These are phyloP conservation scores for Angophora floribunda DNA, from an alignment of 345 rosid species.

Conservation along the genomic window DNA sequence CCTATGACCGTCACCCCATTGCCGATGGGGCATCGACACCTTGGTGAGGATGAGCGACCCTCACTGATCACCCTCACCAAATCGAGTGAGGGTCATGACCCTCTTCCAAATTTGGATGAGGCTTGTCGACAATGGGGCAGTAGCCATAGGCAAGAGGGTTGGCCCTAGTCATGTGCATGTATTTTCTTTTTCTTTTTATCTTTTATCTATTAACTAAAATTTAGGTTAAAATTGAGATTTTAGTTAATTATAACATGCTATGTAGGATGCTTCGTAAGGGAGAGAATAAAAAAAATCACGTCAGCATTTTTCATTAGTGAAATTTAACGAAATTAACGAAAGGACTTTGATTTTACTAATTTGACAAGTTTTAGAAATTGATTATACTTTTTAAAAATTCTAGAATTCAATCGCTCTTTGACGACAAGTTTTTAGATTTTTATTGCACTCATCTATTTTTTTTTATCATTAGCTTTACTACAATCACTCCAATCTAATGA, in stretches of 20 bases:
- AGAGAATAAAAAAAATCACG: background rate
- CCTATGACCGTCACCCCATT: background rate
- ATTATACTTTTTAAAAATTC: too few relatives aligned
- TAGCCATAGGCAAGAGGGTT: background rate
- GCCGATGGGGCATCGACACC: background rate
- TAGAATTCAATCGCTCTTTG: too few relatives aligned
- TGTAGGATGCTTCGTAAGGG: background rate
- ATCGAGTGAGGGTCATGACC: background rate
- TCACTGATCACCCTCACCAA: background rate
- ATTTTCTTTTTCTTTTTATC: too few relatives aligned
- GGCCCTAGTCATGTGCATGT: background rate
- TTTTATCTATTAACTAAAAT: background rate
- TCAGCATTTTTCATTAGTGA: background rate
- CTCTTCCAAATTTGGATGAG: rapidly evolving
- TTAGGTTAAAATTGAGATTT: background rate
- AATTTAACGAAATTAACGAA: too few relatives aligned
- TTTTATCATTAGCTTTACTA: background rate
- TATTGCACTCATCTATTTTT: background rate
- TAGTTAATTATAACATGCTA: background rate
- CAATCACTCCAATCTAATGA: background rate
- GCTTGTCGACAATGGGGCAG: rapidly evolving
- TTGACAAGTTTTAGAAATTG: too few relatives aligned
- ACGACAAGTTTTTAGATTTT: rapidly evolving
- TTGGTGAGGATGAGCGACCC: background rate
- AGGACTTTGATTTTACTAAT: background rate